Conservation (phyloP, 1,139 yeast species). For the Diutina neorugosa region DNA sequence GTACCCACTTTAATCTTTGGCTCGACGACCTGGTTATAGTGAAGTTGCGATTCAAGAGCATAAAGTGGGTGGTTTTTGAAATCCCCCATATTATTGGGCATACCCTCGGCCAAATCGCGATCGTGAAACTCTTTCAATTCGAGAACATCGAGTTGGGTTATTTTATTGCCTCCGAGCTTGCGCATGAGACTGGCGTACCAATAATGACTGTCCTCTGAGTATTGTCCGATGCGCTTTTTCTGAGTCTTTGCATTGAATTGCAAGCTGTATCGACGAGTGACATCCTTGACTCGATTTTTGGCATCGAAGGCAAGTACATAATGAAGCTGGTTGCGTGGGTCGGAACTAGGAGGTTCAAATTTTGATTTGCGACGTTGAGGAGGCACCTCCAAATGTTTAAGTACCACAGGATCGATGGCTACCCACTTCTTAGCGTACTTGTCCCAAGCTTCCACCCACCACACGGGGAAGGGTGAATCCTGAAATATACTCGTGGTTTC, state of each 20-base stretch:
- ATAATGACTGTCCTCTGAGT: constrained; percentile 38
- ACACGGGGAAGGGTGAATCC: constrained; percentile 49
- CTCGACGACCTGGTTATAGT: constrained; percentile 56
- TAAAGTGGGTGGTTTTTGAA: constrained; percentile 84
- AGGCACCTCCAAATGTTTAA: constrained; percentile 50
- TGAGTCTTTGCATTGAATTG: constrained; percentile 64
- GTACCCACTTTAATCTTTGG: constrained; percentile 63
- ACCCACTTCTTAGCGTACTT: constrained; percentile 60
- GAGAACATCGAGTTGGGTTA: constrained; percentile 32
- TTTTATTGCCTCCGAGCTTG: constrained; percentile 11
- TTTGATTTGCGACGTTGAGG: constrained; percentile 46
- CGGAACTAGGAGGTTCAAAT: constrained; percentile 66
- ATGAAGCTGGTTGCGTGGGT: constrained; percentile 45
- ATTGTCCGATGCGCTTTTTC: constrained; percentile 52
- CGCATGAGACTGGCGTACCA: constrained; percentile 50
- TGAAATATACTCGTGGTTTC: constrained; percentile 9
- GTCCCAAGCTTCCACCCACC: constrained; percentile 96
- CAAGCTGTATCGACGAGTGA: constrained; percentile 71
- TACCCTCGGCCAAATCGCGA: constrained; percentile 64
- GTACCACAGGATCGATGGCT: constrained; percentile 70
- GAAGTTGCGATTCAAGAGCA: constrained; percentile 64
- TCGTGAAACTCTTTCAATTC: constrained; percentile 64
- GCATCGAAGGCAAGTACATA: constrained; percentile 73
- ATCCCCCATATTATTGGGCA: constrained; percentile 77
- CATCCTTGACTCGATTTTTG: constrained; percentile 58